A percentile compares a stretch with the other conserved stretches of the same genome.
Evolutionary conservation across 192 early-diverging fungal genomes (phyloP).

Genomic region (Helicostylum pulchrum): DNA sequence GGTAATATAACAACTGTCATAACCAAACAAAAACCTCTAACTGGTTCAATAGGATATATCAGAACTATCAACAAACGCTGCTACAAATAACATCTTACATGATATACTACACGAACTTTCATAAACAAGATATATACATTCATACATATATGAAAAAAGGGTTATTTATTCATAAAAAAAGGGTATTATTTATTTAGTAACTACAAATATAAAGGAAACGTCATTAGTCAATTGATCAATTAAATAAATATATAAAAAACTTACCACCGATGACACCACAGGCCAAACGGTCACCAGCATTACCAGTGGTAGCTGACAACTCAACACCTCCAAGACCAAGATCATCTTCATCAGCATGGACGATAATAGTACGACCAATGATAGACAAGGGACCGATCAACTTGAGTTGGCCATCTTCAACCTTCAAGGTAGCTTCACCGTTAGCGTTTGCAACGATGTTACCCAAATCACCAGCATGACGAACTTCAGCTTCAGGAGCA

Average conservation of each 20-base stretch:
- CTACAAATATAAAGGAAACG: neutral
- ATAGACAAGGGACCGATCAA: slow-evolving; percentile 73
- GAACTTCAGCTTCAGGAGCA: slow-evolving; percentile 53
- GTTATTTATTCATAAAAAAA: neutral
- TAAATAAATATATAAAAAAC: slow-evolving; percentile 1
- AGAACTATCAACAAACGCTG: too few relatives aligned
- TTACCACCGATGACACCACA: slow-evolving; percentile 87
- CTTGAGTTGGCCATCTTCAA: slow-evolving; percentile 62
- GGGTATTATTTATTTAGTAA: slow-evolving; percentile 10
- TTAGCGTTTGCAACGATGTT: slow-evolving; percentile 62
- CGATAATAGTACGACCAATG: slow-evolving; percentile 80
- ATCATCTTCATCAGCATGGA: slow-evolving; percentile 85
- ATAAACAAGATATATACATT: neutral
- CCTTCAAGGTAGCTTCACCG: slow-evolving; percentile 53
- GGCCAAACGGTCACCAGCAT: slow-evolving; percentile 80
- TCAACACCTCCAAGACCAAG: slow-evolving; percentile 74
- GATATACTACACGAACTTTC: too few relatives aligned
- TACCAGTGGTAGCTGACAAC: slow-evolving; percentile 77
- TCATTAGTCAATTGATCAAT: neutral
- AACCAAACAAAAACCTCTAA: too few relatives aligned
- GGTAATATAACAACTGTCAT: neutral
- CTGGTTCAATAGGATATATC: too few relatives aligned
- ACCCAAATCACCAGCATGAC: slow-evolving; percentile 89
- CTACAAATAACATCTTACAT: too few relatives aligned
- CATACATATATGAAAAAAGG: too few relatives aligned